Percentiles rank a stretch among this genome's conserved stretches.
These are phyloP conservation scores for Penicillium lagena DNA, from an alignment of 495 filamentous ascomycete species.

Conservation along the genomic window DNA sequence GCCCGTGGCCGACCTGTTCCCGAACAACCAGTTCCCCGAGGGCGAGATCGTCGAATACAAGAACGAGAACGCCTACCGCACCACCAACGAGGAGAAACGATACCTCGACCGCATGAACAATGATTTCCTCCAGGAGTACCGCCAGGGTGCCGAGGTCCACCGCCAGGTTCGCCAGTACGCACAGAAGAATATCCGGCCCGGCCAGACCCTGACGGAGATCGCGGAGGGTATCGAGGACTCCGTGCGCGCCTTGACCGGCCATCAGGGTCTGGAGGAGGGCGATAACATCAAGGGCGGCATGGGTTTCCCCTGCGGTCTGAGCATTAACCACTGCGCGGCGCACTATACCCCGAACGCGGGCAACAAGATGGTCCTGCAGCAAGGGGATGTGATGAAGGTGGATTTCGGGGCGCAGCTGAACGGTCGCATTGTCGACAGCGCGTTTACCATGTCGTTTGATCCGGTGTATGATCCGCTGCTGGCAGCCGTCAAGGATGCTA, in stretches of 20 bases:
- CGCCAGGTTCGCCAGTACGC: conserved; percentile 83
- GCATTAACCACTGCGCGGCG: conserved; percentile 81
- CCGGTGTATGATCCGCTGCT: conserved; percentile 79
- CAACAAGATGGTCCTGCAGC: conserved; percentile 71
- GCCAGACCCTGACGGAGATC: conserved; percentile 72
- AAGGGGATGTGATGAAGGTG: conserved; percentile 88
- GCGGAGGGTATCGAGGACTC: conserved; percentile 82
- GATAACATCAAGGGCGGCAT: conserved; percentile 74
- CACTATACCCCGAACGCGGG: conserved; percentile 93
- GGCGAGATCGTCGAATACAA: conserved; percentile 74
- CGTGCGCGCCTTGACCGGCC: conserved; percentile 71
- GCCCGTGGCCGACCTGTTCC: conserved; percentile 68
- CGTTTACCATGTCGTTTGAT: conserved; percentile 86
- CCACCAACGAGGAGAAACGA: conserved; percentile 81
- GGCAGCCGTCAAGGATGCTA: conserved; percentile 76
- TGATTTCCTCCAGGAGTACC: conserved; percentile 81
- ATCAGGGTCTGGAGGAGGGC: conserved; percentile 72
- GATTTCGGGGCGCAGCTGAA: conserved; percentile 91
- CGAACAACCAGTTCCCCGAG: conserved; percentile 64
- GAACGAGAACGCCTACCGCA: conserved; percentile 74
- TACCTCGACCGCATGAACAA: conserved; percentile 77
- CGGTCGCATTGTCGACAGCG: conserved; percentile 86
- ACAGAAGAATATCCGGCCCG: conserved; percentile 74
- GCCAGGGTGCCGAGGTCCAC: conserved; percentile 81
- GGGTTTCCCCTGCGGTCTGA: conserved; percentile 84